A percentile compares a stretch with the other conserved stretches of the same genome.
phyloP scores from a whole-genome alignment of 1,284 basidiomycete species.

The Papiliotrema fonsecae region DNA sequence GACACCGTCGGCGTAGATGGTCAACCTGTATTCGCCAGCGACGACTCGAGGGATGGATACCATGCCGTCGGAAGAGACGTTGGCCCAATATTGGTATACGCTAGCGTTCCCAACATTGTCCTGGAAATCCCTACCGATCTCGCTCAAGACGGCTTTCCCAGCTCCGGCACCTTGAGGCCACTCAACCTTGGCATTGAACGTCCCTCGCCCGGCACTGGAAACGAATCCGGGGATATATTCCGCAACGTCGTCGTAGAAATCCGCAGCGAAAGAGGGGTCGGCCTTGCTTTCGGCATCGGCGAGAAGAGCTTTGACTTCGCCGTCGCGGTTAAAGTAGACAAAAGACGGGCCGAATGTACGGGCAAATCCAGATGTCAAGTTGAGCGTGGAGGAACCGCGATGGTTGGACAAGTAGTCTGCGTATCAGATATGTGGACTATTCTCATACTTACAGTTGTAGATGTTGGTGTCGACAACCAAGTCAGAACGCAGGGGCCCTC shows the following conservation, averaged over 20 bases:
- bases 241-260: slow-evolving; percentile 37
- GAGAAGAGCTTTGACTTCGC: too few species aligned
- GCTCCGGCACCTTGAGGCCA: slow-evolving; percentile 22
- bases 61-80: slow-evolving; percentile 19
- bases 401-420: slow-evolving; percentile 34
- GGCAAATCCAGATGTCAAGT: slow-evolving; percentile 36
- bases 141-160: slow-evolving; percentile 25
- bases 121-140: slow-evolving; percentile 29
- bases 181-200: slow-evolving; percentile 17
- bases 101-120: slow-evolving; percentile 21
- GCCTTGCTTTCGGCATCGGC: slow-evolving; percentile 22
- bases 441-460: slow-evolving; percentile 40
- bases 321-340: slow-evolving; percentile 21
- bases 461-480: slow-evolving; percentile 32
- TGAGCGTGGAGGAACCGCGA: slow-evolving; percentile 25
- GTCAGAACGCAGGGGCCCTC: slow-evolving; percentile 29
- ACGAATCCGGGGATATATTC: slow-evolving; percentile 25
- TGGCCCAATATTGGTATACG: slow-evolving; percentile 37
- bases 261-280: slow-evolving; percentile 17
- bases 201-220: slow-evolving; percentile 19
- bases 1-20: slow-evolving; percentile 34
- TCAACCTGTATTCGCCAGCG: slow-evolving; percentile 35
- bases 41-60: slow-evolving; percentile 28
- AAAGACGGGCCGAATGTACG: slow-evolving; percentile 34
- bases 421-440: too few species aligned